Evolutionary conservation across 2,329 filamentous ascomycete species (phyloP), one percentile per base, ranked within the genome.

Genomic region (Ceratocystis papillata): DNA sequence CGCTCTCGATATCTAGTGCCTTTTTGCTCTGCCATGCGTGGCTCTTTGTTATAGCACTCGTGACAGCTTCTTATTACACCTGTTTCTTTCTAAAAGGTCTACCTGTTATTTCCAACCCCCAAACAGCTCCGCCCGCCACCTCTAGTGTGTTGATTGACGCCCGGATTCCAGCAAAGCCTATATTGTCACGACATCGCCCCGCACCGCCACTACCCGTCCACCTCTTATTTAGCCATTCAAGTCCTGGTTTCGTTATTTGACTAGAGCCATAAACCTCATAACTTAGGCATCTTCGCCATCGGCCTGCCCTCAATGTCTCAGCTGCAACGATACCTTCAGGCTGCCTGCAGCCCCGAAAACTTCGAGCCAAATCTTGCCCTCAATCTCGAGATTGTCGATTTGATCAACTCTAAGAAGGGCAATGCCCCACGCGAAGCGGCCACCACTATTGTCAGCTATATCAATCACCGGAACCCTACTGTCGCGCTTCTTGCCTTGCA

Each of bases 391-490:
- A 96, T 99, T 73, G 82, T 91, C 72, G 94, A 99, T 79, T 79
- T 97, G 72, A 89, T 99, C 80, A 99, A 99, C 77, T 87, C 87
- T 73, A 99, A 97, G 80, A 97, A 97, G 79, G 93, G 93, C 73
- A 90, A 88, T 76, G 87, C 92, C 78, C 94, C 94, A 69, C 90
- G 94, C 73, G 94, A 99, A 82, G 92, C 93, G 62, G 93, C 93
- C 68, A 85, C 95, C 70, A 86, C 91, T 69, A 96, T 97, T 70
- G 93, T 96, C 72, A 87, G 88, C 77, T 91, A 92, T 74, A 87
- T 97, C 80, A 99, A 99, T 78, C 90, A 96, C 76, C 89, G 94
- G 75, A 99, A 97, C 75, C 89, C 92, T 68, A 97, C 96, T 76
- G 90, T 99, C 71, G 88, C 92, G 68, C 80, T 99, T 70, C 83